These are phyloP conservation scores for Chytriomyces sp. DNA, from an alignment of 192 early-diverging fungal species.

Conservation along the genomic window DNA sequence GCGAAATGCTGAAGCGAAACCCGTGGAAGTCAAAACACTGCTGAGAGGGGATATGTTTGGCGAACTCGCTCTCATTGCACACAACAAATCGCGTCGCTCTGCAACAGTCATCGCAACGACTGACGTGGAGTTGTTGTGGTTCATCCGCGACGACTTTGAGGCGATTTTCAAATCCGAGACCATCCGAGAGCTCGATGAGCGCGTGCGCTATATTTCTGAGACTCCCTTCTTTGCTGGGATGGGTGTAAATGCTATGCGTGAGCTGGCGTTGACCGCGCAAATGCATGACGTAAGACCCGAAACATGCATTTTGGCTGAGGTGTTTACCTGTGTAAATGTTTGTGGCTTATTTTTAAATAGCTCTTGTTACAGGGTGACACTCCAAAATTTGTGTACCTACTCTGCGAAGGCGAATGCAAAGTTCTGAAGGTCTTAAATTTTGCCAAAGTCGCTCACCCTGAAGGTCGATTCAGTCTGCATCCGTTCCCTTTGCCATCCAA, in stretches of 20 bases:
- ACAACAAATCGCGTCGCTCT: not conserved
- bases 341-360: too few relatives aligned
- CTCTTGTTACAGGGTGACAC: not conserved
- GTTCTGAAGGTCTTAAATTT: conserved; percentile 2
- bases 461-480: not conserved
- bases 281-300: not conserved
- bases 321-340: not conserved
- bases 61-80: not conserved
- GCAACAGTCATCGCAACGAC: conserved; percentile 7
- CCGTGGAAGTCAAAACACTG: not conserved
- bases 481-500: not conserved
- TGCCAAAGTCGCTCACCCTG: not conserved
- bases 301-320: conserved; percentile 6
- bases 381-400: not conserved
- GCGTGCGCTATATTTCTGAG: not conserved
- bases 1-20: not conserved
- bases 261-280: not conserved
- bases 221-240: conserved; percentile 15
- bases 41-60: not conserved
- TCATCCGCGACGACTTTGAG: conserved; percentile 10
- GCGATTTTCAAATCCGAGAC: conserved; percentile 7
- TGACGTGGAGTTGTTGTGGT: conserved; percentile 17
- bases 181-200: conserved; percentile 13
- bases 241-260: not conserved
- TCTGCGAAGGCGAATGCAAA: conserved; percentile 6